A percentile compares a stretch with the other conserved stretches of the same genome.
These are phyloP conservation scores for Lasiosphaeria miniovina DNA, from an alignment of 495 filamentous ascomycete genomes.

Conservation along the genomic window DNA sequence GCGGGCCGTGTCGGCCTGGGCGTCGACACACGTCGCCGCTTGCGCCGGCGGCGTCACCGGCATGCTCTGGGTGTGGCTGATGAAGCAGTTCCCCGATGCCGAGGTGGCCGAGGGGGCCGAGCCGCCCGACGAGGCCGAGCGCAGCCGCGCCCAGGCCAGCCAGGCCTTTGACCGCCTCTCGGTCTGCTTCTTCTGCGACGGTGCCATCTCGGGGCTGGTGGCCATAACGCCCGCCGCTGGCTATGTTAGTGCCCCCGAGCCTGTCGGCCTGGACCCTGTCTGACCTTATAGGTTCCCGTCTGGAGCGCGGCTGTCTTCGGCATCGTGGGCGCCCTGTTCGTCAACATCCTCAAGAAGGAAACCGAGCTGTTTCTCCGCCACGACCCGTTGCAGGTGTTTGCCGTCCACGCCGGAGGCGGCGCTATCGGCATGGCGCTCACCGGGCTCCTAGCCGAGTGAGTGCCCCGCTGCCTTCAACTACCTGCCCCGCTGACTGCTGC, in stretches of 20 bases:
- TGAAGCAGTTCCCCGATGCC: slow-evolving; percentile 8
- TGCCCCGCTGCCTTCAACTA: not conserved
- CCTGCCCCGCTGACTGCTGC: not conserved
- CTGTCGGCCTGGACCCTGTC: not conserved
- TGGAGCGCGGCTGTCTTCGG: slow-evolving; percentile 20
- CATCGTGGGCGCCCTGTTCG: slow-evolving; percentile 12
- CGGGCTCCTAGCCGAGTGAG: slow-evolving; percentile 15
- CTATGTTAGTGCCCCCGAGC: slow-evolving; percentile 55
- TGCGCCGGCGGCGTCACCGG: slow-evolving; percentile 78
- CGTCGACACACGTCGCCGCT: slow-evolving; percentile 86
- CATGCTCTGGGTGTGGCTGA: slow-evolving; percentile 16
- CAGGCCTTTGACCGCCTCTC: slow-evolving; percentile 71
- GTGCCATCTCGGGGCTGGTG: slow-evolving; percentile 79
- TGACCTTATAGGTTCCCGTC: slow-evolving; percentile 13
- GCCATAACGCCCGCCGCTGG: slow-evolving; percentile 80
- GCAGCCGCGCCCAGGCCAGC: not conserved
- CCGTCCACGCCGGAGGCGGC: slow-evolving; percentile 20
- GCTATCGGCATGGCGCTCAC: slow-evolving; percentile 20
- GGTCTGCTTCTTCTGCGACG: slow-evolving; percentile 94
- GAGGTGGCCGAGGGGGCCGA: slow-evolving; percentile 43
- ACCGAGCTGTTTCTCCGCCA: slow-evolving; percentile 13
- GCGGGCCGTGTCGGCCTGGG: slow-evolving; percentile 80
- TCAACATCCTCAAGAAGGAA: slow-evolving; percentile 15
- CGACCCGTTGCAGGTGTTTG: slow-evolving; percentile 20
- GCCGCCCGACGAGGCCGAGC: slow-evolving; percentile 1